Evolutionary conservation across 2,329 filamentous ascomycete genomes (phyloP), one percentile per base, ranked within the genome.

Genomic region (Aureobasidium zeae): DNA sequence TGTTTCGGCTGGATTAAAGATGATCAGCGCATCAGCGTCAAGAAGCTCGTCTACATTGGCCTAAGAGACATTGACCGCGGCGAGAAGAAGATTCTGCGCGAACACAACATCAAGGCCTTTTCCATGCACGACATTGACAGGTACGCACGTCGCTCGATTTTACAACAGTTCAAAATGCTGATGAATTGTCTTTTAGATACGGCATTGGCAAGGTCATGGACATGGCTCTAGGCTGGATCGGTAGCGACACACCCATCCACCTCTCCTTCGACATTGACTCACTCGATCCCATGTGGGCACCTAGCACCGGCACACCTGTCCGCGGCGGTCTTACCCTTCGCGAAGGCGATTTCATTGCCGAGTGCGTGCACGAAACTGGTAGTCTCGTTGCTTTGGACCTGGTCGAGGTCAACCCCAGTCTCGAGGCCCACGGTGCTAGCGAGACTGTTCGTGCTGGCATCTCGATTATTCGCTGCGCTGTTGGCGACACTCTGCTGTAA

Each of bases 71-170:
- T 96, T 21, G 91, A 98, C 61, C 66, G 76, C n/a, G 85, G 79
- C 30, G 91, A 98, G 79, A 96, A 95, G 81, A 76, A 79, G 68
- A 85, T 95, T 49, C 69, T 98, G 51, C 75, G 81, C 46, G 86
- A 96, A 52, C 72, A 96, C 58, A 81, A 83, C 30, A 91, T 98
- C 70, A 89, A 86, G 71, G 89, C 89, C 3, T 98, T 96, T 59
- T 89, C 83, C 68, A 98, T 98, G 91, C 91, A 94, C 61, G 91
- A 98, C 61, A 83, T 98, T 63, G 91, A 98, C 65, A 75, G 77
- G 83, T 86, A 69, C 56, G 74, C 60, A 10, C n/a, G 22, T 17
- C 17, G 25, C 24, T 3, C 46, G 38, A 46, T 45, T 15, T 49
- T 51, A 12, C 33, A n/a, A 10, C 5, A 24, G 16, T 10, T 9